These are phyloP conservation scores for Andrographis paniculata DNA, from an alignment of 305 asterid species.

Conservation along the genomic window DNA sequence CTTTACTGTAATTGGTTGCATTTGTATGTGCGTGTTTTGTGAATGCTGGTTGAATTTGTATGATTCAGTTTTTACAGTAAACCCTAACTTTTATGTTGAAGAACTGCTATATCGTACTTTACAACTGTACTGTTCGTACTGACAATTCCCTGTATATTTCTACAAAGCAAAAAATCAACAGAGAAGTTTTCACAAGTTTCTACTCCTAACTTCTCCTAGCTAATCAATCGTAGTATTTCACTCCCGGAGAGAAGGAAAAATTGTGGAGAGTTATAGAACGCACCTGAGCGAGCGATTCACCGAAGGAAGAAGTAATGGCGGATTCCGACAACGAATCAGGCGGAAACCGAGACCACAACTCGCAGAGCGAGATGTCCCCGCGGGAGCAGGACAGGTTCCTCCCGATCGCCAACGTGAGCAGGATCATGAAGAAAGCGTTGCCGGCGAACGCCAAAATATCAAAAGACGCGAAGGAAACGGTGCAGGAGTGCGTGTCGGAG, in stretches of 20 bases:
- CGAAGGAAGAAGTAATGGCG: constrained; percentile 32
- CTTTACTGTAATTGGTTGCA: too few relatives aligned
- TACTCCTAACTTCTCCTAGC: background rate
- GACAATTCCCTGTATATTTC: too few relatives aligned
- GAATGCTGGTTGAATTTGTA: too few relatives aligned
- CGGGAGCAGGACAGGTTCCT: constrained; percentile 80
- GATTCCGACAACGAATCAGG: constrained; percentile 90
- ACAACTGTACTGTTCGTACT: too few relatives aligned
- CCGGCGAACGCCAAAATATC: constrained; percentile 89
- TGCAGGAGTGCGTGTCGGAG: constrained; percentile 89
- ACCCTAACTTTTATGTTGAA: too few relatives aligned
- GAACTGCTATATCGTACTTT: too few relatives aligned
- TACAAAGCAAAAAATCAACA: too few relatives aligned
- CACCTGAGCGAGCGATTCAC: background rate
- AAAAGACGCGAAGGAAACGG: constrained; percentile 79
- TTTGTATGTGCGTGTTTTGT: too few relatives aligned
- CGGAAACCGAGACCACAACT: constrained; percentile 39
- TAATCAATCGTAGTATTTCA: too few relatives aligned
- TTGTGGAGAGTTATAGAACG: background rate
- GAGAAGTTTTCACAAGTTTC: too few relatives aligned
- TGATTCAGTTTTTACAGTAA: too few relatives aligned
- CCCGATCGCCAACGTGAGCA: constrained; percentile 81
- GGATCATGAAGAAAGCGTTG: constrained; percentile 78
- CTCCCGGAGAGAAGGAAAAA: too few relatives aligned
- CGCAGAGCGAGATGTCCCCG: constrained; percentile 38